Percentiles rank a stretch among this genome's conserved stretches.
phyloP scores from a whole-genome alignment of 257 asterid genomes.

The Pogostemon cablin region DNA sequence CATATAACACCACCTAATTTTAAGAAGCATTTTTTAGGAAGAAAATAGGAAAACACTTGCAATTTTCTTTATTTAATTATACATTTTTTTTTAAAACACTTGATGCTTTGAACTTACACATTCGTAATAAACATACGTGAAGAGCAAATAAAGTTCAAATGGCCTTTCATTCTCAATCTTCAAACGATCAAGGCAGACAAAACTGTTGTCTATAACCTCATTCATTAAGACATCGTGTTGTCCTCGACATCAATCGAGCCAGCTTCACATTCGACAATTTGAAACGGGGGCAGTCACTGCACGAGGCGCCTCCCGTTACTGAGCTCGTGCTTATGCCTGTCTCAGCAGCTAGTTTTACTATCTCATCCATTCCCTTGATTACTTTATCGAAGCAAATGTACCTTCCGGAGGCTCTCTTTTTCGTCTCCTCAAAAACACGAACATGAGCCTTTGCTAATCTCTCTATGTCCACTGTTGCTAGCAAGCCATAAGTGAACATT shows the following conservation, averaged over 20 bases:
- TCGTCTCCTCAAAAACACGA: constrained; percentile 71
- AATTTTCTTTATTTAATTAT: no score
- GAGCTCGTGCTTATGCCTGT: constrained; percentile 44
- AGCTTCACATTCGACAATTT: constrained; percentile 62
- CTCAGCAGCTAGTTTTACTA: constrained; percentile 53
- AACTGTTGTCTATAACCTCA: not conserved
- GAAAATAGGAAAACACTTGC: no score
- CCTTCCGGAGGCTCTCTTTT: constrained; percentile 53
- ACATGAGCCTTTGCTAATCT: constrained; percentile 76
- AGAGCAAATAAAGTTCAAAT: no score
- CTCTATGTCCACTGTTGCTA: constrained; percentile 63
- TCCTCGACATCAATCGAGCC: constrained; percentile 51
- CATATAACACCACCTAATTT: no score
- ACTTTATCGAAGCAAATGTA: constrained; percentile 74
- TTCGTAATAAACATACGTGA: no score
- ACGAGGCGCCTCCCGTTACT: constrained; percentile 40
- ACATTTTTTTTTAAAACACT: no score
- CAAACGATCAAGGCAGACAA: no score
- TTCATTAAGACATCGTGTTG: constrained; percentile 46
- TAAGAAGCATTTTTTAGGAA: no score
- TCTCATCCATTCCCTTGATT: constrained; percentile 50
- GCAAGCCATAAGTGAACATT: constrained; percentile 62
- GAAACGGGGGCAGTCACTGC: constrained; percentile 34
- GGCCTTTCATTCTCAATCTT: no score
- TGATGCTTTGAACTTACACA: no score